Evolutionary conservation across 805 yeast genomes (phyloP).

Genomic region (Candida oleophila): DNA sequence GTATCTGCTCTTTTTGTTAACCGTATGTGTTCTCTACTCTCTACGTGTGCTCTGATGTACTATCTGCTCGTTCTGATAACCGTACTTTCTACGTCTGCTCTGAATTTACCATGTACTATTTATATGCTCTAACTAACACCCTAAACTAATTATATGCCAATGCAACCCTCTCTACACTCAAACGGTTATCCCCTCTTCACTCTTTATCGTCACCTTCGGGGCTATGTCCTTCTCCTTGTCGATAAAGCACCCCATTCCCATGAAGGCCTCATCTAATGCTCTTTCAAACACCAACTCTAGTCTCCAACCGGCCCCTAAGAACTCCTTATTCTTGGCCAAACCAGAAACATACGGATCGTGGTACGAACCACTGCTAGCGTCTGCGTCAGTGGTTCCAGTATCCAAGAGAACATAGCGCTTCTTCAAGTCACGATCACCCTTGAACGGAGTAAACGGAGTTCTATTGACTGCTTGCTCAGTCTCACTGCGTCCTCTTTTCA

Average conservation of each 20-base stretch:
- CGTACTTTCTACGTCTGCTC: no score
- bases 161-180: no score
- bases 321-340: constrained; percentile 59
- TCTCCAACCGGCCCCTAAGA: constrained; percentile 83
- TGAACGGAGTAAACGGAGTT: constrained; percentile 88
- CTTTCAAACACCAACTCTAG: constrained; percentile 68
- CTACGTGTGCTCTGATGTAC: no score
- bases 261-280: constrained; percentile 83
- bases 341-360: constrained; percentile 47
- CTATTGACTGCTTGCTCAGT: constrained; percentile 20
- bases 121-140: no score
- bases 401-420: constrained; percentile 49
- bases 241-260: constrained; percentile 82
- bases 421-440: constrained; percentile 73
- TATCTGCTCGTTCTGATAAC: no score
- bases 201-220: no score
- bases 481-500: constrained; percentile 16
- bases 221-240: constrained; percentile 43
- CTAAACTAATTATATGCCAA: not conserved
- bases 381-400: constrained; percentile 13
- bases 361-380: constrained; percentile 45
- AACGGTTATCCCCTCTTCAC: no score
- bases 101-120: no score
- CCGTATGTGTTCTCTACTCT: no score
- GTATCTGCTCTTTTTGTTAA: no score